Base-by-base conservation (phyloP, 306 rosid species). In the Acacia acuminata region DNA sequence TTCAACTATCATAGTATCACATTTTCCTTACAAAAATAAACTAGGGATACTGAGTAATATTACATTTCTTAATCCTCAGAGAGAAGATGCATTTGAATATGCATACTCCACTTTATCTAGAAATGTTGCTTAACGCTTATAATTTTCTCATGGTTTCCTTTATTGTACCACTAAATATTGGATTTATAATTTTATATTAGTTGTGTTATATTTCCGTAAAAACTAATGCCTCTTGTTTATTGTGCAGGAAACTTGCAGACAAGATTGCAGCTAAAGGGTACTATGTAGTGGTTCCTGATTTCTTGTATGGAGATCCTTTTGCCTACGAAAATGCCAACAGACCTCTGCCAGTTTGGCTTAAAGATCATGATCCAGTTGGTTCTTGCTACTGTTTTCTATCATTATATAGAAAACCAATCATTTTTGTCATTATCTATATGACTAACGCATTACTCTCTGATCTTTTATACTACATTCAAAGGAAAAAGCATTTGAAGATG, bases 261-360 rank as follows among this genome's bases (percentile, higher is more conserved):
- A 91, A 93, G 86, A 79, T 88, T 84, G 92, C 97, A 53, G 92
- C 92, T 68, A 87, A 87, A 77, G 97, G 98, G 63, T 93, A 89
- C 85, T 87, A 82, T 77, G 96, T 87, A 43, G 90, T 82, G 66
- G 94, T 89, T 72, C 92, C 96, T 22, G 94, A 92, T 71, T 89
- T 92, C 90, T 77, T 92, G 0, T 19, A 91, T 55, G 93, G 91
- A 24, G 97, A 93, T 8, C 97, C 96, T 60, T 91, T 9, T 73
- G 68, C 53, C 20, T 82, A 82, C 5, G 82, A 76, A n/a, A 77
- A 79, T 51, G 45, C 86, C 61, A 5, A 50, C 68, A 81, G 88
- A 83, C 84, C 92, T 11, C 0, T 84, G 1, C 74, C 30, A 25
- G 88, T 27, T 64, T 94, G 97, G 96, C 0, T 90, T 60, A 83